A percentile compares a stretch with the other conserved stretches of the same genome.
Conservation (phyloP, 176 grass and related monocot species). For the Microstegium vimineum region DNA sequence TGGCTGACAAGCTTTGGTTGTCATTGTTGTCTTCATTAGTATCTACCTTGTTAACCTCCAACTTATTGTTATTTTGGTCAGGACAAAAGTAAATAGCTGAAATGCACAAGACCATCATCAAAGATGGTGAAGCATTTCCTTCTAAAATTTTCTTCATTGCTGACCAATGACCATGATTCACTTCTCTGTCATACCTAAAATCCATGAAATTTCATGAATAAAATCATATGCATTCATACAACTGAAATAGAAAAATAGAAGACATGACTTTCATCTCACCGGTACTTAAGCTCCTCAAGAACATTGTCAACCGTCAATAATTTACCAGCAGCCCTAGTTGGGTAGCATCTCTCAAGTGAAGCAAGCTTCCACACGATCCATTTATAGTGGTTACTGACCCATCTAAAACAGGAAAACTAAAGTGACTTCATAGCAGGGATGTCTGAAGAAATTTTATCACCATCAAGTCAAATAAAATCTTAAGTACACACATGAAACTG, state of each 20-base stretch:
- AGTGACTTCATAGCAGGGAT: slow-evolving; percentile 25
- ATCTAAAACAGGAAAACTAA: slow-evolving; percentile 58
- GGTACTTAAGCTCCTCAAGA: slow-evolving; percentile 87
- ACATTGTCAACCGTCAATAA: slow-evolving; percentile 83
- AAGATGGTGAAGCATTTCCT: slow-evolving; percentile 84
- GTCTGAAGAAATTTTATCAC: slow-evolving; percentile 2
- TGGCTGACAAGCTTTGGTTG: slow-evolving; percentile 22
- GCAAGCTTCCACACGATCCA: slow-evolving; percentile 88
- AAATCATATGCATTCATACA: slow-evolving; percentile 23
- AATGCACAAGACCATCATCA: slow-evolving; percentile 91
- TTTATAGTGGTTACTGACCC: slow-evolving; percentile 86
- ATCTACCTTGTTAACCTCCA: slow-evolving; percentile 31
- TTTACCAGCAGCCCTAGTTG: slow-evolving; percentile 57
- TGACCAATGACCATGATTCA: slow-evolving; percentile 81
- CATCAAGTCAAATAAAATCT: not conserved
- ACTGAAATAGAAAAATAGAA: slow-evolving; percentile 21
- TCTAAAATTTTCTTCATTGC: slow-evolving; percentile 88
- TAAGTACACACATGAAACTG: not conserved
- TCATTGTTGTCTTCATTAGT: slow-evolving; percentile 14
- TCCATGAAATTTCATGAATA: slow-evolving; percentile 18
- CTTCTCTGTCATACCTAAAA: slow-evolving; percentile 89
- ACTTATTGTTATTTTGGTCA: slow-evolving; percentile 36
- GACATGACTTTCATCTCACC: slow-evolving; percentile 40
- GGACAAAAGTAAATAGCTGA: slow-evolving; percentile 64
- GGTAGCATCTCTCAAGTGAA: slow-evolving; percentile 76